These are phyloP conservation scores for Zymoseptoria passerinii DNA, from an alignment of 2,329 filamentous ascomycete genomes.

Conservation along the genomic window DNA sequence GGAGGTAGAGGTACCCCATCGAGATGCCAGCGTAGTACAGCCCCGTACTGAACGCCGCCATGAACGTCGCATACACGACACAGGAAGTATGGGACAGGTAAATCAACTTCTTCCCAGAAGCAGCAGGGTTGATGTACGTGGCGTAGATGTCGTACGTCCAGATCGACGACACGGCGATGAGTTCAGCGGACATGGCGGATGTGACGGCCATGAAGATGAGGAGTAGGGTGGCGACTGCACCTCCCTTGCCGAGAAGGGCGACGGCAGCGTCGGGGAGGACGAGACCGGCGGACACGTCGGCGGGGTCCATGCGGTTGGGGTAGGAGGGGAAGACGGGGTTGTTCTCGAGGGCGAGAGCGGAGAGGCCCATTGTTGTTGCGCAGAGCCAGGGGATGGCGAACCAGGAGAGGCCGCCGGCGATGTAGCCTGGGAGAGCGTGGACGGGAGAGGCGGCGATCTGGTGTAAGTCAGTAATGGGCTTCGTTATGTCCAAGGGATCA, in stretches of 20 bases:
- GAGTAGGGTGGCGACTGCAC: slow-evolving; percentile 68
- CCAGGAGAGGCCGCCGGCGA: slow-evolving; percentile 79
- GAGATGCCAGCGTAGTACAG: slow-evolving; percentile 55
- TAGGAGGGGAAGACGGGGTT: slow-evolving; percentile 65
- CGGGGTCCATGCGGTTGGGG: slow-evolving; percentile 60
- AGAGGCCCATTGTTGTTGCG: slow-evolving; percentile 80
- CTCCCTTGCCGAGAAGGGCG: slow-evolving; percentile 71
- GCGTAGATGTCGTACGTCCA: slow-evolving; percentile 84
- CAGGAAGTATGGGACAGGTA: slow-evolving; percentile 69
- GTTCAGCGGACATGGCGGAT: slow-evolving; percentile 69
- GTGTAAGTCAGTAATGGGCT: background rate
- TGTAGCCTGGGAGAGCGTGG: slow-evolving; percentile 76
- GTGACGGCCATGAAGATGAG: slow-evolving; percentile 90
- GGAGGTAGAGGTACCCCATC: slow-evolving; percentile 81
- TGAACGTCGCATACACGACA: slow-evolving; percentile 65
- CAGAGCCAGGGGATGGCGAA: slow-evolving; percentile 89
- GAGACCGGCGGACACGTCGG: slow-evolving; percentile 72
- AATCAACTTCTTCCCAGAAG: slow-evolving; percentile 68
- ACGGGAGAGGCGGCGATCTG: slow-evolving; percentile 73
- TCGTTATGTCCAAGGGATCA: background rate
- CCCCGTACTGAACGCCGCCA: slow-evolving; percentile 70
- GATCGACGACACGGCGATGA: slow-evolving; percentile 83
- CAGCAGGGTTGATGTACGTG: slow-evolving; percentile 72
- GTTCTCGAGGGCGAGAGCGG: slow-evolving; percentile 69
- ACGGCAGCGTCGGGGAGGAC: slow-evolving; percentile 81